Conservation (phyloP, 768 basidiomycete species). For the Collybia nuda region DNA sequence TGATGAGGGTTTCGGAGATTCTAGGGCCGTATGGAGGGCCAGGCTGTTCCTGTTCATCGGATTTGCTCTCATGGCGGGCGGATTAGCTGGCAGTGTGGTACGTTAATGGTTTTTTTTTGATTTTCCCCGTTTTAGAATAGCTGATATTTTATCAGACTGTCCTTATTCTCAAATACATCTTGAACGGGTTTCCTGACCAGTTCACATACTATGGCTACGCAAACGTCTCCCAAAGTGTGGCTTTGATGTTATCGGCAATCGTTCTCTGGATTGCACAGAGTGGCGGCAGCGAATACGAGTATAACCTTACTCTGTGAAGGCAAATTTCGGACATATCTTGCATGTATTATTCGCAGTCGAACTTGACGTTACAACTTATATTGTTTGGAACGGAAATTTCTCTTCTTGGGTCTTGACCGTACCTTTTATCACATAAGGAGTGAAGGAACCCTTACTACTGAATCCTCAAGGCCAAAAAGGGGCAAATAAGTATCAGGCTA, state of each 20-base stretch:
- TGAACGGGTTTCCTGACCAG: constrained; percentile 68
- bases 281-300: constrained; percentile 86
- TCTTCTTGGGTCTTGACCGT: no score
- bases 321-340: not conserved
- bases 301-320: constrained; percentile 72
- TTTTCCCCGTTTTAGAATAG: not conserved
- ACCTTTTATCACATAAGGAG: no score
- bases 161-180: constrained; percentile 86
- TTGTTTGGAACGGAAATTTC: not conserved
- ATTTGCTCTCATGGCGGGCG: constrained; percentile 97
- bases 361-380: no score
- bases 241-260: constrained; percentile 80
- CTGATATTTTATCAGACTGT: constrained; percentile 58
- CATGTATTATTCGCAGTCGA: constrained; percentile 3
- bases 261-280: constrained; percentile 93
- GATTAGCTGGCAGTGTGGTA: constrained; percentile 95
- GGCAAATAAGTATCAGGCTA: no score
- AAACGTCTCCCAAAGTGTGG: constrained; percentile 91
- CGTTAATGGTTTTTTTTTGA: constrained; percentile 29
- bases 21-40: constrained; percentile 88
- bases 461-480: no score
- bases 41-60: constrained; percentile 90
- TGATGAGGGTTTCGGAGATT: constrained; percentile 78
- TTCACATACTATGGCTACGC: constrained; percentile 92
- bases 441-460: no score